Evolutionary conservation across 2,329 filamentous ascomycete species (phyloP).

Genomic region (Nemania diffusa): DNA sequence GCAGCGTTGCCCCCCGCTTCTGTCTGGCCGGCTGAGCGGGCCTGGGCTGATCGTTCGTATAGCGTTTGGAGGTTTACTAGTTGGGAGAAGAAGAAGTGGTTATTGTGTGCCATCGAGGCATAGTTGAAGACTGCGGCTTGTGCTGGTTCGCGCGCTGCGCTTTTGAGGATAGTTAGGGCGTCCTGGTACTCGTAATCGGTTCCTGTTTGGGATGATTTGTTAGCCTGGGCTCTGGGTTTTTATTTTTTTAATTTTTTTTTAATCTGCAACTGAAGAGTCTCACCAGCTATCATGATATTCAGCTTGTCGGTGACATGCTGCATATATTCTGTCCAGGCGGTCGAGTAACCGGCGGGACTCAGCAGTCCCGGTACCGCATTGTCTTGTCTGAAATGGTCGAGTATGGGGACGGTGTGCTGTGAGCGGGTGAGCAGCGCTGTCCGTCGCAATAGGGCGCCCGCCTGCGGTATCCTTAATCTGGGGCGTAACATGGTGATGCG

Average conservation of each 20-base stretch:
- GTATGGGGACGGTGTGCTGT: slow-evolving; percentile 59
- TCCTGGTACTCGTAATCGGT: slow-evolving; percentile 70
- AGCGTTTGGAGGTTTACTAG: slow-evolving; percentile 49
- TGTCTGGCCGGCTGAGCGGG: not conserved
- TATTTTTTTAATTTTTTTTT: too few relatives aligned
- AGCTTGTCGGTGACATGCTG: slow-evolving; percentile 76
- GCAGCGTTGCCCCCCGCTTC: not conserved
- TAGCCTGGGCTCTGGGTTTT: not conserved
- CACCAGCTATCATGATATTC: slow-evolving; percentile 79
- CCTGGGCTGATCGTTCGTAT: slow-evolving; percentile 15
- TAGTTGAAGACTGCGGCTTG: slow-evolving; percentile 90
- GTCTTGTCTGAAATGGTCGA: slow-evolving; percentile 53
- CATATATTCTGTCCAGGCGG: slow-evolving; percentile 89
- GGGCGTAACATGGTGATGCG: slow-evolving; percentile 62
- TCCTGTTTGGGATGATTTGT: slow-evolving; percentile 56
- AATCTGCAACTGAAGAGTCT: slow-evolving; percentile 45
- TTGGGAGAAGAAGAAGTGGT: slow-evolving; percentile 79
- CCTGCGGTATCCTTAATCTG: slow-evolving; percentile 63
- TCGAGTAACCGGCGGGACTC: slow-evolving; percentile 73
- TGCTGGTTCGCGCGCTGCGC: slow-evolving; percentile 80
- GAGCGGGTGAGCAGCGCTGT: slow-evolving; percentile 52
- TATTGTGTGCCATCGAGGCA: slow-evolving; percentile 96
- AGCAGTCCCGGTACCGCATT: slow-evolving; percentile 76
- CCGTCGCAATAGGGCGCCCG: slow-evolving; percentile 52
- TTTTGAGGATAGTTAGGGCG: slow-evolving; percentile 75